Evolutionary conservation across 2,329 filamentous ascomycete species (phyloP), one percentile per base, ranked within the genome.

Genomic region (Fusarium caatingaense): DNA sequence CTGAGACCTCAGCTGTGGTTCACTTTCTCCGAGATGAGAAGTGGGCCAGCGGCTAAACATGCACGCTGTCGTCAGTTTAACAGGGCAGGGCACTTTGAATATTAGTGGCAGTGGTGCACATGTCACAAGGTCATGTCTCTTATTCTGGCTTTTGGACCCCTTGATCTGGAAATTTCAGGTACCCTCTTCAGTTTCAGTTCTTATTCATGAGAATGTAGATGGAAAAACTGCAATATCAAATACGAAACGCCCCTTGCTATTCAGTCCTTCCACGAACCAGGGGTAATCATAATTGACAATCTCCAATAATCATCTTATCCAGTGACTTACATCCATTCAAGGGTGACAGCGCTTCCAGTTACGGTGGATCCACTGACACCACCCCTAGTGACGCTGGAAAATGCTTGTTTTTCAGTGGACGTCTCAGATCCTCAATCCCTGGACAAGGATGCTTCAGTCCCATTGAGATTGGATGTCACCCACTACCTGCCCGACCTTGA

Each of bases 361-460:
- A 45, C 44, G 37, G 54, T 62, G 66, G 66, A 48, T 56, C 54
- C 41, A 49, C 64, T 58, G 48, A 25, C 45, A 51, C 40, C 44
- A 63, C 67, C 57, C 67, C 67, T 70, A 60, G 54, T 41, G 23
- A 20, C 21, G 23, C 49, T 53, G 34, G 9, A 53, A 70, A 64
- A 64, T 59, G 63, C 67, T 70, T 71, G 50, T 60, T 71, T 68
- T 64, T 70, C 68, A 70, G 64, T 70, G 68, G 67, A 56, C 56
- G 59, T 53, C 42, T 64, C 48, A 60, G 59, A 55, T 64, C 40
- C 54, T 25, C 41, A 46, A 54, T 56, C 66, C 60, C 32, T 68
- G 66, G 54, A 41, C 61, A 64, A 58, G 59, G 60, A 61, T 66
- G 62, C 66, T 64, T 70, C 56, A 67, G 62, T 68, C 34, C 34